Conservation (phyloP, 1,284 basidiomycete genomes). For the Farysia itapuensis region DNA sequence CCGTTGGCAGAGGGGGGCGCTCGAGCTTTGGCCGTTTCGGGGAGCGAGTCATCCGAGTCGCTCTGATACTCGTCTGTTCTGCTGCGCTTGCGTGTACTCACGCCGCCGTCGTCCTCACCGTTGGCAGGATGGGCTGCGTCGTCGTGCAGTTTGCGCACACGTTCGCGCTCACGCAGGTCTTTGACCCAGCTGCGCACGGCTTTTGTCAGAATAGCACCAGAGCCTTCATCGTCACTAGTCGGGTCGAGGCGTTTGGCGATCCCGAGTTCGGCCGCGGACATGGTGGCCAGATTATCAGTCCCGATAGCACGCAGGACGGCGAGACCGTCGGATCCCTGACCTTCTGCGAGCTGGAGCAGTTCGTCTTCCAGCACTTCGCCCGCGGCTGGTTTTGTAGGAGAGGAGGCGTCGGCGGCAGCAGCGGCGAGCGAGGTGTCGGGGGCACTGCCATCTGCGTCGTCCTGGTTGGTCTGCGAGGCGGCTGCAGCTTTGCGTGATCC, state of each 20-base stretch:
- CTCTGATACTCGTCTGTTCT: constrained; percentile 25
- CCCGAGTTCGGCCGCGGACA: constrained; percentile 42
- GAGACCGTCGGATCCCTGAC: constrained; percentile 11
- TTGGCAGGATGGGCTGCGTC: constrained; percentile 1
- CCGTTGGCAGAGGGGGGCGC: too few relatives aligned
- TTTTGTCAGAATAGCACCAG: constrained; percentile 26
- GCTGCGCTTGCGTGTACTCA: constrained; percentile 3
- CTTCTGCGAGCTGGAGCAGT: constrained; percentile 40
- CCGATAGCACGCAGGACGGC: constrained; percentile 3
- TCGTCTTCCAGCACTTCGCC: constrained; percentile 38
- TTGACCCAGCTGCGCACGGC: constrained; percentile 27
- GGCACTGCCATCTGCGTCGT: constrained; percentile 32
- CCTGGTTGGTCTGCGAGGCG: constrained; percentile 7
- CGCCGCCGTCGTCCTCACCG: constrained; percentile 1
- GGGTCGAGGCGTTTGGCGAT: constrained; percentile 13
- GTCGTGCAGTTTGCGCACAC: constrained; percentile 19
- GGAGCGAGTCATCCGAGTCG: constrained; percentile 20
- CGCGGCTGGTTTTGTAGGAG: background rate
- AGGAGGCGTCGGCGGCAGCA: background rate
- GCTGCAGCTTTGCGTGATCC: constrained; percentile 28
- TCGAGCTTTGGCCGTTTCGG: too few relatives aligned
- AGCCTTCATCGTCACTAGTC: constrained; percentile 23
- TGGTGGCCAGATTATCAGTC: constrained; percentile 19
- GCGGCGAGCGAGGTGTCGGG: constrained; percentile 9
- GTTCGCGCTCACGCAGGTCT: constrained; percentile 29